A percentile compares a stretch with the other conserved stretches of the same genome.
These are phyloP conservation scores for Xylariaceae sp. DNA, from an alignment of 2,329 filamentous ascomycete species.

Conservation along the genomic window DNA sequence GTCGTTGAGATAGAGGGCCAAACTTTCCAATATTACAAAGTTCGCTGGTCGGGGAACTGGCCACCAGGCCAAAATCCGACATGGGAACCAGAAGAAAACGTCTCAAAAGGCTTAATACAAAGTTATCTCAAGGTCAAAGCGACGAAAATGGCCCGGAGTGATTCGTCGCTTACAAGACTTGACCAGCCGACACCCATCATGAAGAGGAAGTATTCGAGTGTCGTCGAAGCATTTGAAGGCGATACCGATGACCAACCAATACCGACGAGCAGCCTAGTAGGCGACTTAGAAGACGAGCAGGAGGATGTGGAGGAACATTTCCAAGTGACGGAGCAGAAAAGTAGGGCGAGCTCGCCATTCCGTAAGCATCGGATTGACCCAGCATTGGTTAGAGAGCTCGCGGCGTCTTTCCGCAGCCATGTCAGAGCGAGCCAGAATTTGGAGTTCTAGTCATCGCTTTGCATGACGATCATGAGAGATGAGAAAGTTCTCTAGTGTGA, in stretches of 20 bases:
- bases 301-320: constrained; percentile 28
- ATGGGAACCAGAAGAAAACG: constrained; percentile 63
- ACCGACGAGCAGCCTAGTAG: not conserved
- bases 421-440: not conserved
- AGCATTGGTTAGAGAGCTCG: constrained; percentile 15
- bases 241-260: constrained; percentile 27
- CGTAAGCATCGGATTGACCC: constrained; percentile 2
- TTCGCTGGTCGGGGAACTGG: constrained; percentile 65
- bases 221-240: constrained; percentile 44
- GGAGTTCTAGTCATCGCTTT: not conserved
- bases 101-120: constrained; percentile 50
- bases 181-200: constrained; percentile 4
- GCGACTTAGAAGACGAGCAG: constrained; percentile 1
- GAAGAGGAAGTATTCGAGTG: constrained; percentile 44
- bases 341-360: not conserved
- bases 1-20: constrained; percentile 46
- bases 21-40: constrained; percentile 54
- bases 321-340: constrained; percentile 30
- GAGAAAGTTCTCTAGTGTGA: not conserved
- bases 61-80: constrained; percentile 61
- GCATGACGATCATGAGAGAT: not conserved
- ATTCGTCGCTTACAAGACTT: not conserved
- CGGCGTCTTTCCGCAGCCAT: not conserved
- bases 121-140: constrained; percentile 49
- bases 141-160: constrained; percentile 7